Percentiles rank a stretch among this genome's conserved stretches.
Evolutionary conservation across 371 early-diverging fungal genomes (phyloP).

Genomic region (Mortierella sp.): DNA sequence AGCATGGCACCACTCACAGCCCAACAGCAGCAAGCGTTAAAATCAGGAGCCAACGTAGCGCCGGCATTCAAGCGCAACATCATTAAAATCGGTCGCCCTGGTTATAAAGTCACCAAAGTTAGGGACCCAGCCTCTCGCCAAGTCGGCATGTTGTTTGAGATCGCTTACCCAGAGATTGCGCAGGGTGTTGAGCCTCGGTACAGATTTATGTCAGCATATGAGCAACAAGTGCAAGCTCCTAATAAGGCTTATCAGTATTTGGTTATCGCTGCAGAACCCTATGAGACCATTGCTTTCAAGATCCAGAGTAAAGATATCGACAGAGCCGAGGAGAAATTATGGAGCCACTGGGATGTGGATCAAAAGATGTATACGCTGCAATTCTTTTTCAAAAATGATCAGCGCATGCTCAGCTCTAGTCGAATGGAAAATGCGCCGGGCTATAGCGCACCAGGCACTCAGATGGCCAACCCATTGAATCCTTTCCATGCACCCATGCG

Average conservation of each 20-base stretch:
- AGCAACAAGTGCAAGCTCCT: constrained; percentile 94
- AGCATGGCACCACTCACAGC: constrained; percentile 65
- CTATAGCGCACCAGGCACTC: constrained; percentile 50
- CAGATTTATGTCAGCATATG: constrained; percentile 98
- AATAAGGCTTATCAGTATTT: constrained; percentile 93
- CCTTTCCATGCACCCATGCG: constrained; percentile 64
- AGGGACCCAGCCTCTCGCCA: constrained; percentile 91
- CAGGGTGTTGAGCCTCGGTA: constrained; percentile 85
- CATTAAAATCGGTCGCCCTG: constrained; percentile 98
- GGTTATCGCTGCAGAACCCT: constrained; percentile 96
- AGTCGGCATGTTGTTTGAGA: constrained; percentile 93
- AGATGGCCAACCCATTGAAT: constrained; percentile 61
- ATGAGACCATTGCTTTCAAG: constrained; percentile 96
- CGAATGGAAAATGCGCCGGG: constrained; percentile 54
- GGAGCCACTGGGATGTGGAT: constrained; percentile 96
- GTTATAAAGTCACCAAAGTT: constrained; percentile 96
- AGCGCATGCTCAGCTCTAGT: constrained; percentile 52
- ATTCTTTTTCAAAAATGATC: constrained; percentile 83
- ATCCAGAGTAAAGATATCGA: constrained; percentile 95
- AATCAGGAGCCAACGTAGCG: constrained; percentile 41
- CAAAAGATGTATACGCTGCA: constrained; percentile 90
- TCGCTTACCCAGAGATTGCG: constrained; percentile 93
- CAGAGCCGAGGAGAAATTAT: constrained; percentile 84
- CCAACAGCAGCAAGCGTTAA: constrained; percentile 43
- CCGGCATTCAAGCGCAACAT: constrained; percentile 74